These are phyloP conservation scores for Saccharomycopsis lassenensis DNA, from an alignment of 805 yeast species.

Conservation along the genomic window DNA sequence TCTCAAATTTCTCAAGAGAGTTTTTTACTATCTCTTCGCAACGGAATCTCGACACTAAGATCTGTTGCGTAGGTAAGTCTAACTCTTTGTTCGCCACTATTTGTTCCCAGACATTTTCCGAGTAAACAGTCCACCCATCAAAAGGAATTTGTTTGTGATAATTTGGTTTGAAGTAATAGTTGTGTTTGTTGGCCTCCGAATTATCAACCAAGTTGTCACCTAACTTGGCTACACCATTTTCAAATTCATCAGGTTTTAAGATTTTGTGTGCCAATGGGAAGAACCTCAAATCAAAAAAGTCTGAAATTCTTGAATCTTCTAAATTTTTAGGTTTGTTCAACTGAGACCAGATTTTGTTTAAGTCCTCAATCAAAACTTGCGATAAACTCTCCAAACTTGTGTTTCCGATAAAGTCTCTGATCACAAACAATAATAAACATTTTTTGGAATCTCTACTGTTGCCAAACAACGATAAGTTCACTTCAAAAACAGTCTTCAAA, in stretches of 20 bases:
- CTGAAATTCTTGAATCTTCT: constrained; percentile 43
- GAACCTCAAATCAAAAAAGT: constrained; percentile 80
- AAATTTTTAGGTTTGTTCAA: constrained; percentile 64
- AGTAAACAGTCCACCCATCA: constrained; percentile 93
- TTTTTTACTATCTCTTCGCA: constrained; percentile 75
- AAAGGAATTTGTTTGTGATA: constrained; percentile 84
- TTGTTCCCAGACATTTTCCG: constrained; percentile 87
- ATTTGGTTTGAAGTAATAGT: constrained; percentile 45
- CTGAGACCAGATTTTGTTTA: constrained; percentile 66
- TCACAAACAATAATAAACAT: constrained; percentile 70
- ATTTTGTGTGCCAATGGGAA: constrained; percentile 78
- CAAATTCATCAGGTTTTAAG: constrained; percentile 64
- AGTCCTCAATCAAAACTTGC: constrained; percentile 57
- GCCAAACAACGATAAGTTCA: constrained; percentile 78
- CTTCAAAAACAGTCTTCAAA: constrained; percentile 92
- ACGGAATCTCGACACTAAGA: constrained; percentile 84
- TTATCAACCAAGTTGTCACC: constrained; percentile 46
- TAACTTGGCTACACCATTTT: constrained; percentile 43
- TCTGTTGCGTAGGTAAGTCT: constrained; percentile 94
- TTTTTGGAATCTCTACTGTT: constrained; percentile 44
- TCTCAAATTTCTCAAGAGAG: constrained; percentile 37
- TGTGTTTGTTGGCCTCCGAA: constrained; percentile 19
- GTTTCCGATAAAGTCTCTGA: constrained; percentile 82
- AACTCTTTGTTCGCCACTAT: constrained; percentile 87
- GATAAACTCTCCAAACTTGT: constrained; percentile 72